Percentiles rank a stretch among this genome's conserved stretches.
Conservation (phyloP, 257 asterid species). For the Salvia splendens region DNA sequence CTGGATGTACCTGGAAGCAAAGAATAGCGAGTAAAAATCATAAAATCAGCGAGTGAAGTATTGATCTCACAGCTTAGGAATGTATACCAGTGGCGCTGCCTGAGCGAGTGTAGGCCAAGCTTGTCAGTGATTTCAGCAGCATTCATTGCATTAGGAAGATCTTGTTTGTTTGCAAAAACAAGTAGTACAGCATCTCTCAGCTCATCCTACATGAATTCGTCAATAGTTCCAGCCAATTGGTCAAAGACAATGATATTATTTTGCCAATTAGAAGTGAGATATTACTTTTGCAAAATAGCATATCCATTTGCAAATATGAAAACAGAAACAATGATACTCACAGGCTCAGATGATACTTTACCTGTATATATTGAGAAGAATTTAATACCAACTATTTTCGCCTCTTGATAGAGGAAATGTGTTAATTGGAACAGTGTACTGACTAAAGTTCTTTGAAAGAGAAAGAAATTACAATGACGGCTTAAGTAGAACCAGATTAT, state of each 20-base stretch:
- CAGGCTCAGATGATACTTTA: not conserved
- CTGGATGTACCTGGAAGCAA: slow-evolving; percentile 56
- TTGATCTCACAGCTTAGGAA: slow-evolving; percentile 21
- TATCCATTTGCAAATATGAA: not conserved
- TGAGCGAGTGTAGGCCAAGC: slow-evolving; percentile 94
- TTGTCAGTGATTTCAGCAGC: slow-evolving; percentile 97
- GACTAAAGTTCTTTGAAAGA: not conserved
- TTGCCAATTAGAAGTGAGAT: not conserved
- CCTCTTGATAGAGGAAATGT: not conserved
- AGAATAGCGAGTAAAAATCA: slow-evolving; percentile 1
- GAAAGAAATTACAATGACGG: not conserved
- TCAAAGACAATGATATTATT: slow-evolving; percentile 4
- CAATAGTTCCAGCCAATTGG: slow-evolving; percentile 15
- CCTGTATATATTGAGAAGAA: not conserved
- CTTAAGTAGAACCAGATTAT: not conserved
- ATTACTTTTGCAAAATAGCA: not conserved
- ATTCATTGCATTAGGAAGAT: slow-evolving; percentile 98
- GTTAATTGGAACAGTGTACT: too few relatives aligned
- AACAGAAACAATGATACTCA: not conserved
- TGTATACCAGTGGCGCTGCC: slow-evolving; percentile 93
- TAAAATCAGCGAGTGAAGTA: not conserved
- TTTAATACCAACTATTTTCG: not conserved
- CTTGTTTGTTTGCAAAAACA: slow-evolving; percentile 95
- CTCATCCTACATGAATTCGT: slow-evolving; percentile 62
- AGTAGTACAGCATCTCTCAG: slow-evolving; percentile 88